phyloP scores from a whole-genome alignment of 371 early-diverging fungal genomes.

The Mortierella sp. region DNA sequence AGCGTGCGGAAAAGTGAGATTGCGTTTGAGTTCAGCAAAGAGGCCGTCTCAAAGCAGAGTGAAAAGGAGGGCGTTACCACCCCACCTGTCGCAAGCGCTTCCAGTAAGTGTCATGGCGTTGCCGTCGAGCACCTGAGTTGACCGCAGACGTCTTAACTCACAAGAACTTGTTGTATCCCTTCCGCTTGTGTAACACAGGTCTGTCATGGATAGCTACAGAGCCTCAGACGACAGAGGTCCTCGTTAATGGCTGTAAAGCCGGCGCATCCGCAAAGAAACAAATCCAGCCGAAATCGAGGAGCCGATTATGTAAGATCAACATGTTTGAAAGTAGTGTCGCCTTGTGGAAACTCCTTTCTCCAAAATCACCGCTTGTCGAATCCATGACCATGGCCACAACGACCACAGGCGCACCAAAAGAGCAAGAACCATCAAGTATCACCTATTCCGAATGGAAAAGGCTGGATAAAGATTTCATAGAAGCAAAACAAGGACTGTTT shows the following conservation, averaged over 20 bases:
- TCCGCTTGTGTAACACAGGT: slow-evolving; percentile 34
- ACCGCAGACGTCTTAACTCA: too few species aligned
- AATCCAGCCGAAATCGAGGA: slow-evolving; percentile 64
- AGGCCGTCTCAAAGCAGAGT: slow-evolving; percentile 42
- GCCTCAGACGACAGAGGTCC: slow-evolving; percentile 62
- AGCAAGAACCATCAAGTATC: background rate
- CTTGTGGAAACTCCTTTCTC: slow-evolving; percentile 21
- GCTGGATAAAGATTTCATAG: slow-evolving; percentile 58
- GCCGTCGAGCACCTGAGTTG: too few species aligned
- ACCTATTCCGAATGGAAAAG: slow-evolving; percentile 66
- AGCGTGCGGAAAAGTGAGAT: slow-evolving; percentile 47
- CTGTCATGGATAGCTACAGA: slow-evolving; percentile 69
- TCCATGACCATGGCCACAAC: background rate
- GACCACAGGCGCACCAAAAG: background rate
- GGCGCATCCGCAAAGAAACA: slow-evolving; percentile 62
- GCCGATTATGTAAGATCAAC: slow-evolving; percentile 53
- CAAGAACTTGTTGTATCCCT: too few species aligned
- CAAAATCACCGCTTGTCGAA: slow-evolving; percentile 8
- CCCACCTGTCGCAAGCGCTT: slow-evolving; percentile 60
- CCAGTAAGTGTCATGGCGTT: slow-evolving; percentile 44
- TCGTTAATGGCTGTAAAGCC: slow-evolving; percentile 69
- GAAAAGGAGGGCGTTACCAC: slow-evolving; percentile 21
- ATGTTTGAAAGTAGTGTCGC: slow-evolving; percentile 24
- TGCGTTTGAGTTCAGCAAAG: slow-evolving; percentile 66
- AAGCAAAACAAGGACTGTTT: slow-evolving; percentile 61